phyloP scores from a whole-genome alignment of 179 eudicot genomes.

The Silene coronaria region DNA sequence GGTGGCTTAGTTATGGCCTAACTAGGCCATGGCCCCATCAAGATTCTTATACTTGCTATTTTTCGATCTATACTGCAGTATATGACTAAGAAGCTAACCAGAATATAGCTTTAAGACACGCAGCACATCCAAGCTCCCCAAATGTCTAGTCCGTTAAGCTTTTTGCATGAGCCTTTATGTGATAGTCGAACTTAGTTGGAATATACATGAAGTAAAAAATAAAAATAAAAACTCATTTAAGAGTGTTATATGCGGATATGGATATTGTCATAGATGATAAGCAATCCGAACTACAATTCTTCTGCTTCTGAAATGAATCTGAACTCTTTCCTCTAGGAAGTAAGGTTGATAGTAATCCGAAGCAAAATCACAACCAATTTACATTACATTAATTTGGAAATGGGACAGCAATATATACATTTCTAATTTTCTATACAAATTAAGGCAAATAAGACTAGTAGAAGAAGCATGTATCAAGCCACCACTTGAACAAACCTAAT shows the following conservation, averaged over 20 bases:
- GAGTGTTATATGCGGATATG: not conserved
- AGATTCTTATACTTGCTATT: not conserved
- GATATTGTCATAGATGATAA: slow-evolving; percentile 9
- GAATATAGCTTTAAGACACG: not conserved
- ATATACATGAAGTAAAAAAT: not conserved
- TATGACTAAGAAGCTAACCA: not conserved
- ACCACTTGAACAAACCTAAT: not conserved
- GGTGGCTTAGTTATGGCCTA: not conserved
- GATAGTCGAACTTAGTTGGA: not conserved
- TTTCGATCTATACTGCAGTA: not conserved
- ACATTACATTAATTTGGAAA: slow-evolving; percentile 6
- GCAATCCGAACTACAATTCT: slow-evolving; percentile 21
- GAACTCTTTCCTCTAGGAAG: slow-evolving; percentile 55
- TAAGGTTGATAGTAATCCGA: slow-evolving; percentile 23
- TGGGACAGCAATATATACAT: not conserved
- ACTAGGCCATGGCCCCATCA: not conserved
- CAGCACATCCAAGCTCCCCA: not conserved
- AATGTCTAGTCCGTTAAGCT: not conserved
- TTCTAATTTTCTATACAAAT: not conserved
- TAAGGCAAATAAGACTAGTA: not conserved
- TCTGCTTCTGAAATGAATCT: slow-evolving; percentile 41
- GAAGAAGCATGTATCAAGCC: not conserved
- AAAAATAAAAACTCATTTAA: not conserved
- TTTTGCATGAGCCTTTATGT: not conserved
- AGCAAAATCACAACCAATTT: slow-evolving; percentile 49